Evolutionary conservation across 768 basidiomycete genomes (phyloP), one percentile per base, ranked within the genome.

Genomic region (Kwoniella botswanensis): DNA sequence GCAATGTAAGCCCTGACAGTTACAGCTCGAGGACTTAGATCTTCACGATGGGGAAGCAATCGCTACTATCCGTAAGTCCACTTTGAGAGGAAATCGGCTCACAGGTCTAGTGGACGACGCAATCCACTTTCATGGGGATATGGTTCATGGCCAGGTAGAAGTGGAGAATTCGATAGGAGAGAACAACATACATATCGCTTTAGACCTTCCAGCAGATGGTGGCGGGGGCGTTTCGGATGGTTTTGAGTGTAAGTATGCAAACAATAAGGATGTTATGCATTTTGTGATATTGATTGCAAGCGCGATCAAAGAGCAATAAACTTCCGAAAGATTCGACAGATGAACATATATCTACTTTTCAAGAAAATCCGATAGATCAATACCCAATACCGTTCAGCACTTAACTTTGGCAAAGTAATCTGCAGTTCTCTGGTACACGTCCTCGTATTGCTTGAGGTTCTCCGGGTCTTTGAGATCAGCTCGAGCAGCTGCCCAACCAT

Each of bases 401-500:
- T 72, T 73, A 24, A 58, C 65, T 17, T 46, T 68, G 10, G 67
- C 26, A 50, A 88, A 88, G 83, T 86, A 88, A 17, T 76, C 79
- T n/a, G 85, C 82, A 4, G 88, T 80, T 43, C 84, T 86, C n/a
- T 79, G 71, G 75, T 90, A 89, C n/a, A 90, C 85, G 67, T 89
- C 88, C 72, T 88, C 85, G 68, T 82, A 89, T 86, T 88, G 87
- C 77, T 87, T 87, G 78, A 86, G 86, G 80, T 89, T 90, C 68
- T 89, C 88, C 22, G 84, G 79, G 63, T 89, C 84, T 29, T 86
- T 84, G 64, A 90, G 84, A 77, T 90, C 84, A 1, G 86, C 89
- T 58, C 89, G 85, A 3, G 90, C 89, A 21, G 88, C 90, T 4
- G 89, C 80, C 80, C 80, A 91, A 43, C 89, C 89, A 73, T 90